Evolutionary conservation across 2,329 filamentous ascomycete genomes (phyloP).

Genomic region (Calonectria pauciramosa): DNA sequence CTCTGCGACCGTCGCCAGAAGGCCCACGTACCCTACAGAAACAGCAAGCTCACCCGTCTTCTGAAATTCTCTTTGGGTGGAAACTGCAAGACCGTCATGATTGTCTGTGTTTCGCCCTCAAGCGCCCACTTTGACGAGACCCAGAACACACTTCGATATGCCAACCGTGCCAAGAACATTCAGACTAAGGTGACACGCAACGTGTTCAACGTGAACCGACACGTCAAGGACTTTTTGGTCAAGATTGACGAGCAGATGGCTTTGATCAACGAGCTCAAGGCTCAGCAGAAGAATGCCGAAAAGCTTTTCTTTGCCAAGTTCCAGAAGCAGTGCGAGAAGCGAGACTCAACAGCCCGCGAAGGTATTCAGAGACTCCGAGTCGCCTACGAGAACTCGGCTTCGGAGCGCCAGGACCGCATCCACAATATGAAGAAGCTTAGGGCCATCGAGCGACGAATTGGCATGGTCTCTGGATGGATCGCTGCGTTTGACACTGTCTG

Average conservation of each 20-base stretch:
- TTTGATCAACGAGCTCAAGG: conserved; percentile 95
- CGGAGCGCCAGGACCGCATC: conserved; percentile 84
- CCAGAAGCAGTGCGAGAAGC: conserved; percentile 89
- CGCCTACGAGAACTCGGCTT: conserved; percentile 84
- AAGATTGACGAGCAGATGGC: conserved; percentile 99
- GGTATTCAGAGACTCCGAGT: conserved; percentile 83
- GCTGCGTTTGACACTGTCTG: conserved; percentile 89
- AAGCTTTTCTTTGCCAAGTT: conserved; percentile 87
- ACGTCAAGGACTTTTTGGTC: conserved; percentile 98
- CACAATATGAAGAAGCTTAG: conserved; percentile 85
- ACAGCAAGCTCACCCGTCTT: conserved; percentile 95
- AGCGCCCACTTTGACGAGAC: conserved; percentile 98
- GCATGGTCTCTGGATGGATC: conserved; percentile 91
- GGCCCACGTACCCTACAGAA: conserved; percentile 96
- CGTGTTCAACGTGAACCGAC: conserved; percentile 98
- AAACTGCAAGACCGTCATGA: conserved; percentile 99
- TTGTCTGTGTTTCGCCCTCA: conserved; percentile 96
- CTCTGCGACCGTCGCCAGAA: conserved; percentile 92
- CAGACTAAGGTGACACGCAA: conserved; percentile 99
- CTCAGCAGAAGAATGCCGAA: conserved; percentile 92
- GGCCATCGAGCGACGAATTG: conserved; percentile 86
- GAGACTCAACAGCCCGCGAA: conserved; percentile 80
- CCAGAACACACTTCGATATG: conserved; percentile 97
- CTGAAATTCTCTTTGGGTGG: conserved; percentile 97
- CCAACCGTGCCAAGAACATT: conserved; percentile 98